Conservation (phyloP, 768 basidiomycete genomes). For the Macrolepiota fuliginosa region DNA sequence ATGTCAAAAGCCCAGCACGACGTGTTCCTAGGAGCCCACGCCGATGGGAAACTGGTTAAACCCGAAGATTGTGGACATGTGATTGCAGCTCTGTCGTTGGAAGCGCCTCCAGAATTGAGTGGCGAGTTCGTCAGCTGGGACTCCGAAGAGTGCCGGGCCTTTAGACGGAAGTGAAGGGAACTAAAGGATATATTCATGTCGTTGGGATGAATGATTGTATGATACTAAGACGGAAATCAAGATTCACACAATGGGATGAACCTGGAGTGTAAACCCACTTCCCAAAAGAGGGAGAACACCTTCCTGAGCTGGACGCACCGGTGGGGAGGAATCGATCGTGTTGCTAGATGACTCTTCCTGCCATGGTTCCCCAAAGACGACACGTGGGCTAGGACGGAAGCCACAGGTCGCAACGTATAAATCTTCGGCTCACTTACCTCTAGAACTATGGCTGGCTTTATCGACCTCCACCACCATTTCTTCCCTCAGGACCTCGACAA, state of each 20-base stretch:
- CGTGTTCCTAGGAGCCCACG: slow-evolving; percentile 55
- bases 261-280: background rate
- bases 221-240: background rate
- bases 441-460: slow-evolving; percentile 23
- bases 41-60: slow-evolving; percentile 68
- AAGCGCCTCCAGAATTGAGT: slow-evolving; percentile 57
- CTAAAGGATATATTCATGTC: background rate
- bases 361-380: background rate
- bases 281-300: slow-evolving; percentile 7
- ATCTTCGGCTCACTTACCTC: background rate
- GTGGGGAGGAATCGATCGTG: background rate
- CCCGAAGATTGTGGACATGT: slow-evolving; percentile 77
- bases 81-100: slow-evolving; percentile 72
- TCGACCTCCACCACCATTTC: slow-evolving; percentile 81
- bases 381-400: slow-evolving; percentile 1
- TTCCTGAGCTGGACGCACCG: slow-evolving; percentile 4
- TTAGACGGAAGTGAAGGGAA: slow-evolving; percentile 30
- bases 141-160: slow-evolving; percentile 61
- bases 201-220: background rate
- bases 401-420: slow-evolving; percentile 8
- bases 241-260: background rate
- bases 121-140: slow-evolving; percentile 86
- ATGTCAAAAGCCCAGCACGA: slow-evolving; percentile 58
- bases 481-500: slow-evolving; percentile 57
- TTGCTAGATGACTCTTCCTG: background rate